Evolutionary conservation across 352 stramenopile species (phyloP).

Genomic region (Stramenopiles sp.): DNA sequence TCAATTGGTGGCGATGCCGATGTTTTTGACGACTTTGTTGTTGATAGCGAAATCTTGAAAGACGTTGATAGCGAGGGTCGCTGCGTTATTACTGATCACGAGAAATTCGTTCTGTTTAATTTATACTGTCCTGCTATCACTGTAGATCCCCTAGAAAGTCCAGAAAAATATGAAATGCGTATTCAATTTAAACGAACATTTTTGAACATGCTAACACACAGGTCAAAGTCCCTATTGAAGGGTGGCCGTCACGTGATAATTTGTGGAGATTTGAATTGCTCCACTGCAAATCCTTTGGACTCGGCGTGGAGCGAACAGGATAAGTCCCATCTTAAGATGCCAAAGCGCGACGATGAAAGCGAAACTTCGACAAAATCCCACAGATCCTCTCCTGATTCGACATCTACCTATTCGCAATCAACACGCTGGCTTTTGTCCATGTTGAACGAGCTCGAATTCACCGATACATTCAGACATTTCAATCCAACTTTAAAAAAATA

Average conservation of each 20-base stretch:
- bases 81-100: slow-evolving; percentile 58
- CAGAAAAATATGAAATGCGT: slow-evolving; percentile 63
- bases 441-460: slow-evolving; percentile 25
- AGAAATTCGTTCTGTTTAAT: slow-evolving; percentile 62
- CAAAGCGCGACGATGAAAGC: too few species aligned
- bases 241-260: slow-evolving; percentile 18
- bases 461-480: slow-evolving; percentile 54
- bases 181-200: slow-evolving; percentile 38
- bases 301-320: slow-evolving; percentile 21
- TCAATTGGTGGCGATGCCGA: not conserved
- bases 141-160: slow-evolving; percentile 38
- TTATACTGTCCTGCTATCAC: slow-evolving; percentile 55
- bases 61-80: slow-evolving; percentile 51
- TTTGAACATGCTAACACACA: slow-evolving; percentile 19
- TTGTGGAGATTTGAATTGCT: slow-evolving; percentile 25
- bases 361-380: too few species aligned
- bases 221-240: not conserved
- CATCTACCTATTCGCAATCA: slow-evolving; percentile 41
- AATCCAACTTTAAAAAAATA: slow-evolving; percentile 46
- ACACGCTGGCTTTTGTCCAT: slow-evolving; percentile 37
- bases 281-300: slow-evolving; percentile 21
- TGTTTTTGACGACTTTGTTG: slow-evolving; percentile 19
- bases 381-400: slow-evolving; percentile 29
- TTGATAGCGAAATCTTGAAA: slow-evolving; percentile 33
- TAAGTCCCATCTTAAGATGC: slow-evolving; percentile 21